Conservation (phyloP, 306 rosid genomes). For the Cucurbita pepo region DNA sequence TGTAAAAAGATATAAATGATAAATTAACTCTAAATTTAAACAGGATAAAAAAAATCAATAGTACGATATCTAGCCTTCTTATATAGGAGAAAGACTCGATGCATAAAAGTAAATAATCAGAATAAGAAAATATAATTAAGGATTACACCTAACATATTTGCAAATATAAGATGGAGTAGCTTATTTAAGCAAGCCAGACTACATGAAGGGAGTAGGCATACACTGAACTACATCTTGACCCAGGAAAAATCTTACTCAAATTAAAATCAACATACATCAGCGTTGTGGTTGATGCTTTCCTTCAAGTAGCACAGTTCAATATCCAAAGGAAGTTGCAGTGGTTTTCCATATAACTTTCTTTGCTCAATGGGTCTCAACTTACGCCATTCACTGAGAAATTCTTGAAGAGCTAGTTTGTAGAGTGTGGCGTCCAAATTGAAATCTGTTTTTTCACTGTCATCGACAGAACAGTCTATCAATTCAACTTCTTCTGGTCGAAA, state of each 20-base stretch:
- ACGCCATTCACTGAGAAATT: slow-evolving; percentile 64
- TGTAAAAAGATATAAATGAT: not conserved
- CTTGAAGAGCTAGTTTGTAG: slow-evolving; percentile 33
- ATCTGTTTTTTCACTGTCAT: slow-evolving; percentile 16
- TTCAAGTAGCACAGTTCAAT: slow-evolving; percentile 64
- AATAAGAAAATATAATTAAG: not conserved
- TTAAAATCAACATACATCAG: slow-evolving; percentile 27
- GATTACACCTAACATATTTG: not conserved
- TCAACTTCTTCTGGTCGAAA: slow-evolving; percentile 81
- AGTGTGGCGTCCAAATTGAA: slow-evolving; percentile 24
- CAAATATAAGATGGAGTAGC: not conserved
- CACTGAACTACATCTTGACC: not conserved
- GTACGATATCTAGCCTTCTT: no score
- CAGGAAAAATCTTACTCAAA: slow-evolving; percentile 9
- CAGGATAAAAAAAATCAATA: not conserved
- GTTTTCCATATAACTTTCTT: slow-evolving; percentile 64
- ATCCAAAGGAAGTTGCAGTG: slow-evolving; percentile 73
- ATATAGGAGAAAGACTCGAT: not conserved
- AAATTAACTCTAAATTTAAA: not conserved
- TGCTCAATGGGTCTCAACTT: slow-evolving; percentile 65
- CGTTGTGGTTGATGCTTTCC: slow-evolving; percentile 64
- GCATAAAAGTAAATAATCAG: not conserved
- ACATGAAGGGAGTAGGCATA: not conserved
- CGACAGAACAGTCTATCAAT: slow-evolving; percentile 23
- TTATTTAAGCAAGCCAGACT: not conserved